phyloP scores from a whole-genome alignment of 2,329 filamentous ascomycete genomes.

The Pestalotiopsis sp. region DNA sequence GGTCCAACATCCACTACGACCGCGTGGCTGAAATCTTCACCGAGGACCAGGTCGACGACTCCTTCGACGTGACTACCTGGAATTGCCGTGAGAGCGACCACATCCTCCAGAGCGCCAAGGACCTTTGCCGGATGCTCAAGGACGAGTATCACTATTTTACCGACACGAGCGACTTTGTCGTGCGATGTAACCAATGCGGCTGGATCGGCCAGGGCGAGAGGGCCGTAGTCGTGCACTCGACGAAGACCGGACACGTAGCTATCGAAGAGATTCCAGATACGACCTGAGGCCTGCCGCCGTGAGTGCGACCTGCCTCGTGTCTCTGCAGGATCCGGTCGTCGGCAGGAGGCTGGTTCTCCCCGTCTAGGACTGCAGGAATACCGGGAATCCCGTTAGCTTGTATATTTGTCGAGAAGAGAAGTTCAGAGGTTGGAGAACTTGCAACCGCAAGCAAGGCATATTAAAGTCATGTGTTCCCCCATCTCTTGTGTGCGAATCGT shows the following conservation, averaged over 20 bases:
- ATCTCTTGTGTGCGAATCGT: too few relatives aligned
- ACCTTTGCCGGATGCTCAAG: constrained; percentile 64
- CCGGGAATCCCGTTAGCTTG: too few relatives aligned
- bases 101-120: constrained; percentile 67
- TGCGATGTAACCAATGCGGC: constrained; percentile 74
- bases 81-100: constrained; percentile 53
- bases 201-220: constrained; percentile 68
- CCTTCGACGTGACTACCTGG: constrained; percentile 70
- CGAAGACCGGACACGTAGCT: constrained; percentile 58
- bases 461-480: too few relatives aligned
- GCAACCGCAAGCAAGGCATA: too few relatives aligned
- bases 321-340: not conserved
- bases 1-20: constrained; percentile 93
- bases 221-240: constrained; percentile 62
- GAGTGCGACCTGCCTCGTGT: not conserved
- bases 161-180: constrained; percentile 76
- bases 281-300: not conserved
- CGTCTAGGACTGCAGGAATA: too few relatives aligned
- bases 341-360: too few relatives aligned
- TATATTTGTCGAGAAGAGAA: too few relatives aligned
- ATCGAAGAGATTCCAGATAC: constrained; percentile 49
- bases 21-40: constrained; percentile 75
- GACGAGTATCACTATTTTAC: constrained; percentile 78
- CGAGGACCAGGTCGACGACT: constrained; percentile 58
- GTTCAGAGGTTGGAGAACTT: too few relatives aligned